These are phyloP conservation scores for Aaosphaeria pasadenensis DNA, from an alignment of 2,329 filamentous ascomycete genomes.

Conservation along the genomic window DNA sequence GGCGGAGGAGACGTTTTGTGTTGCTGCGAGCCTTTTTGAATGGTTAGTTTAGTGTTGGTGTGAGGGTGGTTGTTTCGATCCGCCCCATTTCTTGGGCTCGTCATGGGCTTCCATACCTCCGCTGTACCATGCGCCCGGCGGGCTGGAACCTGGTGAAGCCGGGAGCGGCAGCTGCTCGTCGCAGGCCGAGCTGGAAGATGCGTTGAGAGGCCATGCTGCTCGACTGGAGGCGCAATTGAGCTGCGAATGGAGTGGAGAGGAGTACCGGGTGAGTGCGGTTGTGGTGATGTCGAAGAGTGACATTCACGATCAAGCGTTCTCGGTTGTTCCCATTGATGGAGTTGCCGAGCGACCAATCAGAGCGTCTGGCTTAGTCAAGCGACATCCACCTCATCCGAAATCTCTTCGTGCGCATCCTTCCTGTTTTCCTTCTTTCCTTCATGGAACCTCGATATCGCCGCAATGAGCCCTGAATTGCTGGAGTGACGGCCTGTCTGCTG, in stretches of 20 bases:
- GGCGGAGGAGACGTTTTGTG: constrained; percentile 54
- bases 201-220: constrained; percentile 44
- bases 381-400: constrained; percentile 19
- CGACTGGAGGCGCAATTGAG: constrained; percentile 13
- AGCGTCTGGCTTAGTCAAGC: constrained; percentile 25
- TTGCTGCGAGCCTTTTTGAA: constrained; percentile 48
- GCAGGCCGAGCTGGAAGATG: constrained; percentile 44
- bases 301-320: constrained; percentile 9
- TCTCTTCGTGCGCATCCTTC: constrained; percentile 24
- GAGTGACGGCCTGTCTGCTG: constrained; percentile 36
- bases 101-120: constrained; percentile 42
- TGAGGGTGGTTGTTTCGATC: not conserved
- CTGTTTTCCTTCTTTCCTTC: constrained; percentile 15
- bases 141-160: constrained; percentile 39
- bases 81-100: constrained; percentile 6
- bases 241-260: constrained; percentile 14
- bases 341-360: constrained; percentile 27
- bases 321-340: constrained; percentile 17
- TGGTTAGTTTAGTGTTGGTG: not conserved
- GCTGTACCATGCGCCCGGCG: constrained; percentile 43
- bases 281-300: constrained; percentile 27
- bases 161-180: constrained; percentile 40
- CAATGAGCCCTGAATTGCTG: constrained; percentile 34
- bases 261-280: constrained; percentile 7
- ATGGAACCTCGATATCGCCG: constrained; percentile 41